phyloP scores from a whole-genome alignment of 495 filamentous ascomycete species.

The Rhizodiscina lignyota region DNA sequence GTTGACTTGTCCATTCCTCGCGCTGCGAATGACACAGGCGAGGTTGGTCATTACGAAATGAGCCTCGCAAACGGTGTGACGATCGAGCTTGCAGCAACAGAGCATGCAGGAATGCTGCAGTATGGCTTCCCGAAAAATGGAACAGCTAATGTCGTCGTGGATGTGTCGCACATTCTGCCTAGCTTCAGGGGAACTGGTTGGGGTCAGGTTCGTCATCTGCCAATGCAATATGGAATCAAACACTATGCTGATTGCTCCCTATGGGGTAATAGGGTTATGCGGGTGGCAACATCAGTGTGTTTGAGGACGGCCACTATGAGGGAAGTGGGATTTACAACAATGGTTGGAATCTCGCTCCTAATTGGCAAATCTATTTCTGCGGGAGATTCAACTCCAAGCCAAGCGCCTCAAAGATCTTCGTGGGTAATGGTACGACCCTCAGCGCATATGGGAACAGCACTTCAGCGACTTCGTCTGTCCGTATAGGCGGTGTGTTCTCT shows the following conservation, averaged over 20 bases:
- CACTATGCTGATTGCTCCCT: too few species aligned
- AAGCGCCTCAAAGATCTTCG: conserved; percentile 31
- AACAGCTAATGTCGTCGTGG: conserved; percentile 41
- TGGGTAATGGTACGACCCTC: conserved; percentile 27
- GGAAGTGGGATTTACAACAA: conserved; percentile 49
- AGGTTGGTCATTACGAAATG: conserved; percentile 50
- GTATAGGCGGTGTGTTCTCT: conserved; percentile 18
- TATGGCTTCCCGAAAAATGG: conserved; percentile 39
- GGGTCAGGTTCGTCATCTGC: too few species aligned
- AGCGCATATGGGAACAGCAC: conserved; percentile 8
- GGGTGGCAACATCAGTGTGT: conserved; percentile 40
- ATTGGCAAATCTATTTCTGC: conserved; percentile 57
- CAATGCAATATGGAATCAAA: too few species aligned
- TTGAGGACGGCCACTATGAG: conserved; percentile 38
- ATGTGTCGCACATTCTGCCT: conserved; percentile 55
- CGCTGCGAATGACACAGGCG: conserved; percentile 30
- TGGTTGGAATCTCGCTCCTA: conserved; percentile 40
- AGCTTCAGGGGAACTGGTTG: conserved; percentile 41
- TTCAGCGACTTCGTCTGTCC: conserved; percentile 7
- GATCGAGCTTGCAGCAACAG: conserved; percentile 42
- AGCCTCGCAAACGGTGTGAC: conserved; percentile 32
- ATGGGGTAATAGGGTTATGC: too few species aligned
- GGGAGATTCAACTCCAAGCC: conserved; percentile 38
- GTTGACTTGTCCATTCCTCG: conserved; percentile 33
- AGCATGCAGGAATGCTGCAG: conserved; percentile 45